Evolutionary conservation across 2,329 filamentous ascomycete genomes (phyloP).

Genomic region (Didymellaceae sp.): DNA sequence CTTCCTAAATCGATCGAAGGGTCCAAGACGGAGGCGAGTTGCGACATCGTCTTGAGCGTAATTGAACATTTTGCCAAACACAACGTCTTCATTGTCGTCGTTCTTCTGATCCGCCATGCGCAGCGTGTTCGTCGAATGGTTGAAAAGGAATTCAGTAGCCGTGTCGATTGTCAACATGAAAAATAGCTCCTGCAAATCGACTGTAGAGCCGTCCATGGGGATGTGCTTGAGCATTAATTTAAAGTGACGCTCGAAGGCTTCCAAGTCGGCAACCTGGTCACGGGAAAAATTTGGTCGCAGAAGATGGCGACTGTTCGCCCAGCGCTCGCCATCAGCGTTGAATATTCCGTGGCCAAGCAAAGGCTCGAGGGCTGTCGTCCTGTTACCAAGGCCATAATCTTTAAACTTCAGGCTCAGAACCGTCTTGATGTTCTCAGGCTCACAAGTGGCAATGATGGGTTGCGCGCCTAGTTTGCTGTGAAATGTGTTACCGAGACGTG

Average conservation of each 20-base stretch:
- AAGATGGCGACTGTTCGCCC: constrained; percentile 52
- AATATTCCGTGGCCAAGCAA: constrained; percentile 56
- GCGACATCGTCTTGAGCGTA: constrained; percentile 49
- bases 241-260: constrained; percentile 67
- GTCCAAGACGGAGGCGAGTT: constrained; percentile 46
- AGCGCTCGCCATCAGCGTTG: constrained; percentile 53
- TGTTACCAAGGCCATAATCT: constrained; percentile 52
- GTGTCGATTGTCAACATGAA: constrained; percentile 59
- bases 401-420: constrained; percentile 55
- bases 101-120: constrained; percentile 40
- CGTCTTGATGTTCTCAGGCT: constrained; percentile 58
- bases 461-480: constrained; percentile 46
- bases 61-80: constrained; percentile 54
- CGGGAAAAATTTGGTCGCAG: constrained; percentile 62
- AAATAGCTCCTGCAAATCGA: constrained; percentile 53
- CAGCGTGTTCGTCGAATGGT: constrained; percentile 50
- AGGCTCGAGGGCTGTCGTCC: constrained; percentile 47
- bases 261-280: constrained; percentile 60
- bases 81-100: constrained; percentile 41
- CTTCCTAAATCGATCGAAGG: constrained; percentile 43
- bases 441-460: constrained; percentile 50
- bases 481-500: constrained; percentile 48
- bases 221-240: constrained; percentile 64
- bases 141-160: constrained; percentile 59
- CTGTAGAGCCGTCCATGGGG: constrained; percentile 58